Evolutionary conservation across 305 asterid species (phyloP).

Genomic region (Fraxinus nigra): DNA sequence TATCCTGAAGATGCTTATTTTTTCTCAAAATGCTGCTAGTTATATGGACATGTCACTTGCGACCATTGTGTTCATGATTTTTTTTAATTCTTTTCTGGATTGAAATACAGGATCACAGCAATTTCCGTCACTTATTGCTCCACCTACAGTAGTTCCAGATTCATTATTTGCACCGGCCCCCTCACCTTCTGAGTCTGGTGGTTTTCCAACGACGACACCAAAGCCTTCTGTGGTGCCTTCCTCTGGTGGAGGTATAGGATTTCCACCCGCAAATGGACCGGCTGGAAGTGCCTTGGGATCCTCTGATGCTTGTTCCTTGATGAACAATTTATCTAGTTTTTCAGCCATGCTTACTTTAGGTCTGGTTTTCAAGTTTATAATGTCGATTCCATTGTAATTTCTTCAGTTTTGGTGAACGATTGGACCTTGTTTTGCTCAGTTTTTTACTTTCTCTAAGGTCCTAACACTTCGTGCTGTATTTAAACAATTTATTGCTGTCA

Average conservation of each 20-base stretch:
- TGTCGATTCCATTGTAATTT: conserved; percentile 25
- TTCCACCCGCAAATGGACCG: conserved; percentile 80
- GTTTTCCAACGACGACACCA: conserved; percentile 54
- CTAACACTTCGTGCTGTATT: conserved; percentile 26
- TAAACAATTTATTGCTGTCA: conserved; percentile 28
- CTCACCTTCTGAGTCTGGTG: conserved; percentile 68
- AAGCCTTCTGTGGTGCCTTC: conserved; percentile 57
- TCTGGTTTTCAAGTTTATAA: conserved; percentile 29
- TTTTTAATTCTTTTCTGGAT: background rate
- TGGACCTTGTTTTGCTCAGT: conserved; percentile 33
- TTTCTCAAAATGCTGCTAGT: background rate
- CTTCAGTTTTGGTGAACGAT: conserved; percentile 3
- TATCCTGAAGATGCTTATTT: background rate
- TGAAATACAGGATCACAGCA: conserved; percentile 63
- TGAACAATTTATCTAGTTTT: conserved; percentile 34
- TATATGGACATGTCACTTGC: background rate
- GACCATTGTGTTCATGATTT: background rate
- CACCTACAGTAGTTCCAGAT: conserved; percentile 62
- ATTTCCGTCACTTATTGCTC: conserved; percentile 67
- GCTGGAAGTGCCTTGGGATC: conserved; percentile 52
- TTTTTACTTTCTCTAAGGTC: conserved; percentile 14
- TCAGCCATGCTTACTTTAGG: conserved; percentile 38
- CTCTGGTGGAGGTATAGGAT: conserved; percentile 46
- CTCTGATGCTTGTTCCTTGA: conserved; percentile 42
- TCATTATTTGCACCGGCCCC: conserved; percentile 75